Evolutionary conservation across 1,284 basidiomycete species (phyloP).

Genomic region (Rhodotorula glutinis): DNA sequence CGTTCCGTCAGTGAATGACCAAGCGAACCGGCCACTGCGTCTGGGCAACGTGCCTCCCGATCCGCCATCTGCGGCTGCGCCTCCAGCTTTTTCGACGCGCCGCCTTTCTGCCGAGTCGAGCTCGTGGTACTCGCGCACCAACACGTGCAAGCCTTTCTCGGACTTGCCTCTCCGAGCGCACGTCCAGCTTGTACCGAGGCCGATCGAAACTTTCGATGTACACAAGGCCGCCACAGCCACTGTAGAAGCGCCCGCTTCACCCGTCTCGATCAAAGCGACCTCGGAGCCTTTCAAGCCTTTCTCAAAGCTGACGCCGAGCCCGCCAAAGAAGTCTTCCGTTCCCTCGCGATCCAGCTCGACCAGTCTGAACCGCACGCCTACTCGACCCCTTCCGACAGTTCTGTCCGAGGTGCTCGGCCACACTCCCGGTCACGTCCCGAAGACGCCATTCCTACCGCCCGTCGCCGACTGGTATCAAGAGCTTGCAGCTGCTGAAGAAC

Average conservation of each 20-base stretch:
- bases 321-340: background rate
- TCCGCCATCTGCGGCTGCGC: background rate
- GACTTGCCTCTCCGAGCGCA: background rate
- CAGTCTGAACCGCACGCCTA: background rate
- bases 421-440: no score
- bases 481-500: no score
- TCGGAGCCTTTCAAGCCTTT: background rate
- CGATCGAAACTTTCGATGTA: background rate
- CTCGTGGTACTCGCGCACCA: no score
- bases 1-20: no score
- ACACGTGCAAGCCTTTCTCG: background rate
- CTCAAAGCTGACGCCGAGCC: background rate
- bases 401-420: no score
- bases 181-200: background rate
- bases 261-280: background rate
- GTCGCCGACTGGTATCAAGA: no score
- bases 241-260: no score
- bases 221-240: no score
- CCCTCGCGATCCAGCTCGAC: background rate
- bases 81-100: background rate
- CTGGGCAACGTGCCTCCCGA: no score
- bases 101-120: background rate
- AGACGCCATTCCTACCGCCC: no score
- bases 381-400: background rate
- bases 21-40: no score